phyloP scores from a whole-genome alignment of 2,329 filamentous ascomycete genomes.

The Xenoacremonium recifei region DNA sequence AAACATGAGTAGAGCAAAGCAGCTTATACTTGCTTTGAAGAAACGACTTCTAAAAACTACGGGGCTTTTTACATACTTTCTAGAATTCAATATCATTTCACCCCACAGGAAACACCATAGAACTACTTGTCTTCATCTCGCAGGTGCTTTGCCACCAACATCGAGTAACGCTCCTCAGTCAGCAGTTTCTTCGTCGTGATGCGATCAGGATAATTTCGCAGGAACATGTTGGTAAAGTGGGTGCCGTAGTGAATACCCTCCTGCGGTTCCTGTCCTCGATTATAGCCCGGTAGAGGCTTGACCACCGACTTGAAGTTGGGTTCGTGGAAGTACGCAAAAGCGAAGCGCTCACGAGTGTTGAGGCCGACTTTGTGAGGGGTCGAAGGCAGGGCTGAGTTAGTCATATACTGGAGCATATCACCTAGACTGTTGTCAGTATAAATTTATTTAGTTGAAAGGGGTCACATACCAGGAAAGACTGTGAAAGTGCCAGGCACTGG shows the following conservation, averaged over 20 bases:
- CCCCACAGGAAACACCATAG: too few relatives aligned
- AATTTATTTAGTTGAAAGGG: not conserved
- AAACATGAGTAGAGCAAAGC: too few relatives aligned
- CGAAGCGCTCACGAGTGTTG: conserved; percentile 45
- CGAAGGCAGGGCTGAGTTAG: conserved; percentile 42
- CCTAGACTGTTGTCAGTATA: conserved; percentile 26
- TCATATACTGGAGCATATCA: conserved; percentile 53
- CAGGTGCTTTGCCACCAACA: not conserved
- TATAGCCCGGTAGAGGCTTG: conserved; percentile 40
- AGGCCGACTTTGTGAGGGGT: conserved; percentile 52
- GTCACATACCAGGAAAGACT: conserved; percentile 43
- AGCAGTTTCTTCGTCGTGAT: conserved; percentile 37
- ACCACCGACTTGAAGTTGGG: conserved; percentile 46
- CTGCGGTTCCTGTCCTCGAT: conserved; percentile 25
- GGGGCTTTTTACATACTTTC: too few relatives aligned
- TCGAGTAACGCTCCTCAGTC: conserved; percentile 3
- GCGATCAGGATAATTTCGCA: conserved; percentile 48
- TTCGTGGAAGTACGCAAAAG: conserved; percentile 52
- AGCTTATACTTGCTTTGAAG: too few relatives aligned
- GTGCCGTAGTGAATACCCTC: conserved; percentile 51
- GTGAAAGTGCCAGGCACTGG: conserved; percentile 44
- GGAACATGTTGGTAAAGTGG: conserved; percentile 51
- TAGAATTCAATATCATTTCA: too few relatives aligned
- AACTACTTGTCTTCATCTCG: not conserved
- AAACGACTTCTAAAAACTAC: too few relatives aligned